phyloP scores from a whole-genome alignment of 2,329 filamentous ascomycete genomes.

The Sporothrix curviconia region DNA sequence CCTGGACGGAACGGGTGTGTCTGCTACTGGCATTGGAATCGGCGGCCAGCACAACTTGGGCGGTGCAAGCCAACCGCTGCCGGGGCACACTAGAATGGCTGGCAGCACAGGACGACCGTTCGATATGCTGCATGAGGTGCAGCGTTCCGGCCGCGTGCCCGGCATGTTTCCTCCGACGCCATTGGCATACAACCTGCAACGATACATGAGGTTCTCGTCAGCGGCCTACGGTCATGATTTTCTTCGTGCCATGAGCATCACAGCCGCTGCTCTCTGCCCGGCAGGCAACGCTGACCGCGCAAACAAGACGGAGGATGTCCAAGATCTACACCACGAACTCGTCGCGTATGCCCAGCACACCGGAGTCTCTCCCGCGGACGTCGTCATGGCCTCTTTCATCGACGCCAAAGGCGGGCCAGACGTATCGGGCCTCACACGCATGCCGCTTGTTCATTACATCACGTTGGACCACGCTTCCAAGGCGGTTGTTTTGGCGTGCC shows the following conservation, averaged over 20 bases:
- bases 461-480: constrained; percentile 65
- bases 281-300: constrained; percentile 36
- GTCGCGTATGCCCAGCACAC: constrained; percentile 60
- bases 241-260: constrained; percentile 56
- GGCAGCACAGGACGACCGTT: constrained; percentile 10
- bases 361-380: constrained; percentile 48
- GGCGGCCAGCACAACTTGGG: not conserved
- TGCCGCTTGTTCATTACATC: constrained; percentile 68
- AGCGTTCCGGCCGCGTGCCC: constrained; percentile 47
- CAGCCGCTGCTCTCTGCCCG: constrained; percentile 39
- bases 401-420: constrained; percentile 63
- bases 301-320: not conserved
- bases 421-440: constrained; percentile 56
- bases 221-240: constrained; percentile 61
- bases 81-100: not conserved
- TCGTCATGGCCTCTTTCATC: constrained; percentile 63
- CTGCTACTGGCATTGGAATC: not conserved
- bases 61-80: not conserved
- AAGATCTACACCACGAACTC: constrained; percentile 50
- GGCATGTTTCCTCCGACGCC: constrained; percentile 55
- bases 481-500: constrained; percentile 65
- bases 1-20: constrained; percentile 29
- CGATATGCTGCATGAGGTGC: constrained; percentile 41
- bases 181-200: constrained; percentile 54
- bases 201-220: constrained; percentile 61